Evolutionary conservation across 1,284 basidiomycete genomes (phyloP).

Genomic region (Ganoderma lucidum): DNA sequence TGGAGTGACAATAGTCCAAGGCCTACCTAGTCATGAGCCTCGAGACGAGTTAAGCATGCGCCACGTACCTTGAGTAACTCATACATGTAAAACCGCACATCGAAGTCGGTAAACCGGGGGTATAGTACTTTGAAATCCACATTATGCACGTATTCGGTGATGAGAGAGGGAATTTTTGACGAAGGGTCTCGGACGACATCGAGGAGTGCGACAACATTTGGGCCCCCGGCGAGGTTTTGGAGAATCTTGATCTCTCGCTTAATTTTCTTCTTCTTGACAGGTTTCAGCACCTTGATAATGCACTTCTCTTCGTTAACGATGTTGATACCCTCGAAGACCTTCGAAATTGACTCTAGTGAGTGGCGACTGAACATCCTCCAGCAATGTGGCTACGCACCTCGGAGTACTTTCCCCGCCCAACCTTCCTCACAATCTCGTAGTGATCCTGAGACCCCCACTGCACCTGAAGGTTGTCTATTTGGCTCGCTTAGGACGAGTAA

Average conservation of each 20-base stretch:
- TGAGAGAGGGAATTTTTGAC: constrained; percentile 96
- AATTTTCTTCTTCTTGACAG: constrained; percentile 99
- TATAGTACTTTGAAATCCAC: constrained; percentile 98
- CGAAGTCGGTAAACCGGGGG: constrained; percentile 93
- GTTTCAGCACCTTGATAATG: constrained; percentile 99
- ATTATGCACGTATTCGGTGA: constrained; percentile 99
- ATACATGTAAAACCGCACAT: constrained; percentile 97
- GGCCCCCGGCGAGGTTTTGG: constrained; percentile 96
- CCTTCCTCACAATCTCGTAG: constrained; percentile 98
- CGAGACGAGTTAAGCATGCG: neutral
- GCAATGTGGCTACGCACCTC: constrained; percentile 66
- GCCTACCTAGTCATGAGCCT: constrained; percentile 61
- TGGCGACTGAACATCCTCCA: constrained; percentile 15
- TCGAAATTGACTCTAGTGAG: constrained; percentile 20
- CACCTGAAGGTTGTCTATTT: constrained; percentile 87
- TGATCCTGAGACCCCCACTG: constrained; percentile 97
- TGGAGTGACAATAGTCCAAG: constrained; percentile 97
- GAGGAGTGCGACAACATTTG: constrained; percentile 88
- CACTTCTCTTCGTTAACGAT: constrained; percentile 94
- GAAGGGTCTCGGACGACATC: constrained; percentile 95
- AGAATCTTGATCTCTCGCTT: constrained; percentile 99
- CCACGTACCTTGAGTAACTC: constrained; percentile 88
- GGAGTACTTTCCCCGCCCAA: constrained; percentile 96
- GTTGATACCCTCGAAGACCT: constrained; percentile 98
- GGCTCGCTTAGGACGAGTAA: constrained; percentile 36